phyloP scores from a whole-genome alignment of 1,284 basidiomycete genomes.

The Xerocomus amazonicus region DNA sequence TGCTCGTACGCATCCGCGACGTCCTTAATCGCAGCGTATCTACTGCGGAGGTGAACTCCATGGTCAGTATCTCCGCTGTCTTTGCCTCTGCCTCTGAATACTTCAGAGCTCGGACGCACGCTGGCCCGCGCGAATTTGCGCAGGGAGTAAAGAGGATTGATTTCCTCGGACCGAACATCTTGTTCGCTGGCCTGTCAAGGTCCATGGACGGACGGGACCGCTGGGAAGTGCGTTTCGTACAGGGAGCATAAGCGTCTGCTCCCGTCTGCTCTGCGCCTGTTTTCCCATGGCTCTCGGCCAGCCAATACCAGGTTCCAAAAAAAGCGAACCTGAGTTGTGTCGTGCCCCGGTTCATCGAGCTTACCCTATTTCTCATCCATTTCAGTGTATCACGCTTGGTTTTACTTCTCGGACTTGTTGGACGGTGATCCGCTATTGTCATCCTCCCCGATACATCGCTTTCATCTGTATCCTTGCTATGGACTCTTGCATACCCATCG shows the following conservation, averaged over 20 bases:
- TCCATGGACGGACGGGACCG: conserved; percentile 22
- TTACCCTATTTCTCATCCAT: conserved; percentile 23
- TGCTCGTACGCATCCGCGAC: conserved; percentile 27
- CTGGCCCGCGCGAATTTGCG: conserved; percentile 34
- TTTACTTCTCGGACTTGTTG: conserved; percentile 11
- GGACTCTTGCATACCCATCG: conserved; percentile 8
- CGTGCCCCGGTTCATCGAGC: conserved; percentile 3
- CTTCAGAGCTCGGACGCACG: conserved; percentile 25
- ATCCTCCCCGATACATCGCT: not conserved
- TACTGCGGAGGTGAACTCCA: conserved; percentile 22
- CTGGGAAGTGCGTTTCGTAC: conserved; percentile 27
- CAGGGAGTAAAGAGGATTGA: conserved; percentile 34
- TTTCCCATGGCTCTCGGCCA: no score
- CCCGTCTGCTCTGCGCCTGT: no score
- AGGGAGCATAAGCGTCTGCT: conserved; percentile 12
- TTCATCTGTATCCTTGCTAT: conserved; percentile 13
- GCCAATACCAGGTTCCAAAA: no score
- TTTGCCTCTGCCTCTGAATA: conserved; percentile 26
- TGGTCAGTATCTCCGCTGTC: conserved; percentile 21
- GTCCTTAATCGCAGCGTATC: conserved; percentile 26
- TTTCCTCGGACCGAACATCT: conserved; percentile 32
- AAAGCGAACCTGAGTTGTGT: not conserved
- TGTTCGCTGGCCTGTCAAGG: conserved; percentile 25
- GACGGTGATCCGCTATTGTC: conserved; percentile 9
- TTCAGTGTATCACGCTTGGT: not conserved